These are phyloP conservation scores for Yarrowia sp. DNA, from an alignment of 805 yeast species.

Conservation along the genomic window DNA sequence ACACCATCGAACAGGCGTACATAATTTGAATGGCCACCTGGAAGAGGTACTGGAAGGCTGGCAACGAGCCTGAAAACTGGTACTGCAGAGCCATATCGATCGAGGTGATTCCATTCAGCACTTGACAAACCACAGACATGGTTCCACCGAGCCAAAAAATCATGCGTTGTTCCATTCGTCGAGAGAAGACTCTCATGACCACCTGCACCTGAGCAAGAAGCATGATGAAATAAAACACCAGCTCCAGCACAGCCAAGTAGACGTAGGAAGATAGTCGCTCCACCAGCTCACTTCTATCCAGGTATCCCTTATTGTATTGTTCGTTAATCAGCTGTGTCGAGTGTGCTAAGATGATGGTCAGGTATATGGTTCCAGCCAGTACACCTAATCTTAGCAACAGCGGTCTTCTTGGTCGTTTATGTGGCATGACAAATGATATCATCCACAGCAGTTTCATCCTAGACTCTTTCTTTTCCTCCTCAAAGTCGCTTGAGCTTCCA, in stretches of 20 bases:
- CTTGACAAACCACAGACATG: constrained; percentile 63
- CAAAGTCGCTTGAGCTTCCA: background rate
- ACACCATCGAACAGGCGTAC: constrained; percentile 68
- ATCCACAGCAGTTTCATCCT: constrained; percentile 27
- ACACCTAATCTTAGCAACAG: constrained; percentile 32
- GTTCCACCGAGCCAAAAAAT: constrained; percentile 65
- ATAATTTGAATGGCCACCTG: constrained; percentile 74
- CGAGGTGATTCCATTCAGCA: constrained; percentile 66
- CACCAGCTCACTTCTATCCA: constrained; percentile 56
- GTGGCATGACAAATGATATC: constrained; percentile 29
- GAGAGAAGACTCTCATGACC: constrained; percentile 67
- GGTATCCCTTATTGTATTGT: constrained; percentile 56
- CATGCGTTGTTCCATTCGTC: constrained; percentile 71
- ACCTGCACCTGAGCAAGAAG: constrained; percentile 76
- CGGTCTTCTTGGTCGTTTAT: constrained; percentile 29
- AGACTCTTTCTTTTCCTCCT: constrained; percentile 15
- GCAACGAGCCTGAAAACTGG: constrained; percentile 45
- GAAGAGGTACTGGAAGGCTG: constrained; percentile 75
- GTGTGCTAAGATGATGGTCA: constrained; percentile 58
- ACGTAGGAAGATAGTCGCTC: constrained; percentile 55
- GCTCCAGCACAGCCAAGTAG: constrained; percentile 62
- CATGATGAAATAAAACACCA: constrained; percentile 57
- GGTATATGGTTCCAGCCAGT: constrained; percentile 50
- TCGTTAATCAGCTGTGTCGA: constrained; percentile 56
- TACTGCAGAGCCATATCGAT: constrained; percentile 51